phyloP scores from a whole-genome alignment of 768 basidiomycete genomes.

The Mycena chlorophos region DNA sequence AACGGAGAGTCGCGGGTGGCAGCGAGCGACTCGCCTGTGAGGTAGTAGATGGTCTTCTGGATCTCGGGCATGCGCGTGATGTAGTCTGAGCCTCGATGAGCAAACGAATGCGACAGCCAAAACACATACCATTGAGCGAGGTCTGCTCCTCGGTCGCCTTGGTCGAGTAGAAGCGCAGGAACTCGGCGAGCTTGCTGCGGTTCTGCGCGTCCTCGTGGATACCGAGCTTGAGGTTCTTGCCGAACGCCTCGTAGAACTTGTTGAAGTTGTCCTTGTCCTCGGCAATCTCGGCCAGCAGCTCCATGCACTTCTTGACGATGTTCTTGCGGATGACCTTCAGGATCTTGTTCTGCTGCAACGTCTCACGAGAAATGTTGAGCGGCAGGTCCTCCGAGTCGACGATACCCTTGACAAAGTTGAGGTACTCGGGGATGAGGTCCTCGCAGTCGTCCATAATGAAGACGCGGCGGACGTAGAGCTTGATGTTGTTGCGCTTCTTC shows the following conservation, averaged over 20 bases:
- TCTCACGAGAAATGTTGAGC: slow-evolving; percentile 99
- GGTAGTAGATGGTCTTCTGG: slow-evolving; percentile 99
- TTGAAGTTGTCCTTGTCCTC: slow-evolving; percentile 99
- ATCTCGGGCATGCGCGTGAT: slow-evolving; percentile 99
- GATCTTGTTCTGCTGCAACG: slow-evolving; percentile 99
- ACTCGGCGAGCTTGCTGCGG: slow-evolving; percentile 98
- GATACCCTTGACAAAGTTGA: slow-evolving; percentile 99
- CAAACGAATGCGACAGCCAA: neutral
- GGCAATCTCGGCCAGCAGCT: slow-evolving; percentile 91
- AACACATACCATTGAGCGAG: slow-evolving; percentile 80
- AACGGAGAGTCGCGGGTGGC: slow-evolving; percentile 93
- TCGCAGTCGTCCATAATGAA: slow-evolving; percentile 99
- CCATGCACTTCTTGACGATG: slow-evolving; percentile 97
- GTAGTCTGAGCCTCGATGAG: slow-evolving; percentile 66
- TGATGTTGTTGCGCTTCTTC: slow-evolving; percentile 99
- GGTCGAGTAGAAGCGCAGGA: slow-evolving; percentile 97
- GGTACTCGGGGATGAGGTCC: slow-evolving; percentile 98
- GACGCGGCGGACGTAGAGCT: slow-evolving; percentile 99
- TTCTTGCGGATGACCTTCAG: slow-evolving; percentile 99
- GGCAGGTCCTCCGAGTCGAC: slow-evolving; percentile 99
- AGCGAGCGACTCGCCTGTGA: slow-evolving; percentile 95
- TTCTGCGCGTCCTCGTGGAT: slow-evolving; percentile 99
- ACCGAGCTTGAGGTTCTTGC: slow-evolving; percentile 99
- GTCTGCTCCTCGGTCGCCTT: slow-evolving; percentile 88
- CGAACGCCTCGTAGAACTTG: slow-evolving; percentile 98